Base-by-base conservation (phyloP, 2,329 filamentous ascomycete genomes). In the Hypoxylon sp. region DNA sequence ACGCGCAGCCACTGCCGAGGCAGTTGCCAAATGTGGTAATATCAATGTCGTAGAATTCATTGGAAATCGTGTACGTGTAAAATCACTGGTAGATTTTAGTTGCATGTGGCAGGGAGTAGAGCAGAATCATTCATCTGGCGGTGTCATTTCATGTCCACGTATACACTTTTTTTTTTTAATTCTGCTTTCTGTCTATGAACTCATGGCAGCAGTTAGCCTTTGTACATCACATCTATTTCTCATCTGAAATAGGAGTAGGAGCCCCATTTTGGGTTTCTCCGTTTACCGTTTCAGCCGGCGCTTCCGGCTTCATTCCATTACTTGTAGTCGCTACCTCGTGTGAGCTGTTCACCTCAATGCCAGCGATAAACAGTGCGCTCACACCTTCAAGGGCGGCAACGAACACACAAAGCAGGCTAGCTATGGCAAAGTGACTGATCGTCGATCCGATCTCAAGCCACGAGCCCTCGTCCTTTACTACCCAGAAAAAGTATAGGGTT, bases 381-480 rank as follows among this genome's bases (percentile, higher is more conserved):
- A 97, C 88, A 14, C 92, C 90, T 82, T 99, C 96, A 50, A 99
- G 82, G 13, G 87, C 90, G 0, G 94, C 93, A 47, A 99, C 94
- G 82, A 99, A 99, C 8, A 97, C 90, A 73, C 94, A 96, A 48
- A 98, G 78, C 74, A 93, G 80, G 80, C 94, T 98, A 17, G 94
- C 95, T 81, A 99, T 98, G 68, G 90, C 90, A 80, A 98, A 99
- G 79, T 98, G 94, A 76, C 90, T 97, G 73, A 99, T 99, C 3
- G 94, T 98, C 29, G 94, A 97, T 33, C 96, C 96, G 78, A 99
- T 99, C 78, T 99, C 96, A 66, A 99, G 82, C 96, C 96, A 99
- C 22, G 92, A 96, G 0, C 96, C 96, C 78, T 99, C 96, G 74
- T 99, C 96, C 76, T 92, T 92, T 50, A 99, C 96, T 75, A 97